Evolutionary conservation across 768 basidiomycete species (phyloP).

Genomic region (Arthromyces matolae): DNA sequence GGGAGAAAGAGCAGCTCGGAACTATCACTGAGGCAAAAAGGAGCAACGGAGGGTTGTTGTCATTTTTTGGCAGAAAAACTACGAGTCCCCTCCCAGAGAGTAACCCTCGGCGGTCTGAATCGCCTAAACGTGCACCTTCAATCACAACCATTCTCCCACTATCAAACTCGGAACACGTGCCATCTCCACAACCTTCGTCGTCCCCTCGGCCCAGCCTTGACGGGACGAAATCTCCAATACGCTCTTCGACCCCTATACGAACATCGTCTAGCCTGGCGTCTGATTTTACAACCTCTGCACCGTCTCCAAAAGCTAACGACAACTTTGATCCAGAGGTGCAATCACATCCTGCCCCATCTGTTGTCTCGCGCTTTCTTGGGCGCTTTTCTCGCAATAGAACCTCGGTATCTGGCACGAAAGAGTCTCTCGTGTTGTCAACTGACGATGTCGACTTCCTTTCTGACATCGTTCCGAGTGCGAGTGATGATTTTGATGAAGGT

Average conservation of each 20-base stretch:
- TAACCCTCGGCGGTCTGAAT: conserved; percentile 12
- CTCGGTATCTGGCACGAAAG: conserved; percentile 33
- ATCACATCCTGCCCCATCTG: conserved; percentile 46
- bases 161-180: conserved; percentile 4
- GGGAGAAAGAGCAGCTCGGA: conserved; percentile 30
- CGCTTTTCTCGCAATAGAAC: conserved; percentile 60
- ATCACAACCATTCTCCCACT: conserved; percentile 1
- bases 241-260: conserved; percentile 10
- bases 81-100: conserved; percentile 9
- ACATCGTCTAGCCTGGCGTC: conserved; percentile 5
- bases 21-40: conserved; percentile 41
- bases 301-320: conserved; percentile 13
- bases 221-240: conserved; percentile 5
- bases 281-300: conserved; percentile 1
- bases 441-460: conserved; percentile 83
- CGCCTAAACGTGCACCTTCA: conserved; percentile 9
- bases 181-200: conserved; percentile 16
- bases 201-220: conserved; percentile 27
- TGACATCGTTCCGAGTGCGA: conserved; percentile 58
- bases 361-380: conserved; percentile 78
- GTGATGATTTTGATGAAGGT: conserved; percentile 36
- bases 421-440: conserved; percentile 66
- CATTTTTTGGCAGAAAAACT: conserved; percentile 59
- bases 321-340: conserved; percentile 20
- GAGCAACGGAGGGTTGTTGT: conserved; percentile 59